Evolutionary conservation across 108 stramenopile species (phyloP).

Genomic region (Hondaea fermentalgiana): DNA sequence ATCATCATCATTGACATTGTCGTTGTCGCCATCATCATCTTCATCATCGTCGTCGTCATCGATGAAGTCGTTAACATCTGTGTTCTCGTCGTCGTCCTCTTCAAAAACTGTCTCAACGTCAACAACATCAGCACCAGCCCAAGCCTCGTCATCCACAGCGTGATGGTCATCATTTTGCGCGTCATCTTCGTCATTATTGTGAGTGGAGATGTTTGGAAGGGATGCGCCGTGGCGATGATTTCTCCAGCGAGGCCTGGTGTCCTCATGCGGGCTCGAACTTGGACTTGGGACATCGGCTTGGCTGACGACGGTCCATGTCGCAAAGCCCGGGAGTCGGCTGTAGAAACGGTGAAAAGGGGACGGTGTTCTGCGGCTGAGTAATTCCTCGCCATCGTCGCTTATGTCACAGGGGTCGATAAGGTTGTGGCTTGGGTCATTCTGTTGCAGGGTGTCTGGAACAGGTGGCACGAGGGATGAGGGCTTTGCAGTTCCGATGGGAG

Average conservation of each 20-base stretch:
- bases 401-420: neutral
- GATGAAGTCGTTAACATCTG: too few species aligned
- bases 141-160: neutral
- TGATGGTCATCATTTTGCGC: neutral
- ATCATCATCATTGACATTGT: too few species aligned
- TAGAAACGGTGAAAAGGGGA: neutral
- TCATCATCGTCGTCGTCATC: too few species aligned
- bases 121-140: neutral
- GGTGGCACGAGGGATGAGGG: neutral
- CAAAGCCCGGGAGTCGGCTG: neutral
- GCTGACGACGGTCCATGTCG: neutral
- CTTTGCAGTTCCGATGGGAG: too few species aligned
- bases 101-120: neutral
- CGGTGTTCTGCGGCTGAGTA: neutral
- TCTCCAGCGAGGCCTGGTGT: too few species aligned
- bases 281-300: neutral
- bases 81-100: neutral
- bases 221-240: too few species aligned
- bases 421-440: neutral
- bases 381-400: neutral
- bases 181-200: neutral
- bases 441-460: neutral
- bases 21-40: too few species aligned
- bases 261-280: neutral
- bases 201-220: neutral